phyloP scores from a whole-genome alignment of 805 yeast genomes.

The Yarrowia yakushimensis region DNA sequence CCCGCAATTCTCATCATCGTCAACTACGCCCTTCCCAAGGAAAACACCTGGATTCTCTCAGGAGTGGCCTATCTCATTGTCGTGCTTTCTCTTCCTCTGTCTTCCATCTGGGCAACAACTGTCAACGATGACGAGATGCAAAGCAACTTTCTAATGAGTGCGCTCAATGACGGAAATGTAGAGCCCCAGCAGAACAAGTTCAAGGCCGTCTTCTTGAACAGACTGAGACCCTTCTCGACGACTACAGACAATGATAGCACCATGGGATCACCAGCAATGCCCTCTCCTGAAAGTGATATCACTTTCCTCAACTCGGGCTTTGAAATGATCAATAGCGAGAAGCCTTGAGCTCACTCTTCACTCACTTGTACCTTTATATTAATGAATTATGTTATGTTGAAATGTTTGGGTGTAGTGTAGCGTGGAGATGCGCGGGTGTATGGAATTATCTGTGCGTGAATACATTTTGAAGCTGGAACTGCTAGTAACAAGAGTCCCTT shows the following conservation, averaged over 20 bases:
- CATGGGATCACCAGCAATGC: background rate
- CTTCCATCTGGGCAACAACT: conserved; percentile 76
- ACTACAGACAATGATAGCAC: background rate
- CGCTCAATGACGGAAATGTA: background rate
- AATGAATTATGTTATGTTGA: too few relatives aligned
- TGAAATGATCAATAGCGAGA: background rate
- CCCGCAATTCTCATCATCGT: conserved; percentile 69
- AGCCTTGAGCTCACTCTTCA: background rate
- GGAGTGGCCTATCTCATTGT: conserved; percentile 60
- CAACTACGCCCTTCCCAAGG: conserved; percentile 43
- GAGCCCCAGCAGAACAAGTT: background rate
- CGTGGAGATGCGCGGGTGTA: too few relatives aligned
- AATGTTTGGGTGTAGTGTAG: too few relatives aligned
- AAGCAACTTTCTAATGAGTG: background rate
- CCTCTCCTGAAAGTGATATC: conserved; percentile 6
- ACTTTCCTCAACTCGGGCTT: background rate
- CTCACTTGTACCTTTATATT: too few relatives aligned
- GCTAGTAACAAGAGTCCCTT: too few relatives aligned
- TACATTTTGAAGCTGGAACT: too few relatives aligned
- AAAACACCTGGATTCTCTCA: conserved; percentile 42
- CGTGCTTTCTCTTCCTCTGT: conserved; percentile 71
- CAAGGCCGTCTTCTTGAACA: background rate
- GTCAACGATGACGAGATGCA: background rate
- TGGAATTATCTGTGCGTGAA: too few relatives aligned
- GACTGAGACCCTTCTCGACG: conserved; percentile 12